phyloP scores from a whole-genome alignment of 2,329 filamentous ascomycete species.

The Ascocoryne sarcoides region DNA sequence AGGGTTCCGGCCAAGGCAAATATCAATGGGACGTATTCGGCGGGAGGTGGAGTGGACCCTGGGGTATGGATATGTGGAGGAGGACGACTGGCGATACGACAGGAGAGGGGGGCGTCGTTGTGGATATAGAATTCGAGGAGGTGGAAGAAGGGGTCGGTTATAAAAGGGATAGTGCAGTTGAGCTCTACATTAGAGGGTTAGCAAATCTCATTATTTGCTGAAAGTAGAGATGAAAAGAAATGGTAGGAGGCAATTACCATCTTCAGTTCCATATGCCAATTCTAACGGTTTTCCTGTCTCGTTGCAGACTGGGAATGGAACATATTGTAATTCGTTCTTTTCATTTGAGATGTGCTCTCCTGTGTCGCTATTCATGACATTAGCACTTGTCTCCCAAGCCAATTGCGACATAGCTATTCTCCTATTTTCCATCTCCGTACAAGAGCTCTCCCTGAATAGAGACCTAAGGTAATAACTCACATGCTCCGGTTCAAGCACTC shows the following conservation, averaged over 20 bases:
- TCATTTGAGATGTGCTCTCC: slow-evolving; percentile 82
- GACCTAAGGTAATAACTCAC: slow-evolving; percentile 38
- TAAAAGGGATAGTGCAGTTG: slow-evolving; percentile 73
- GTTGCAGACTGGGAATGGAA: slow-evolving; percentile 83
- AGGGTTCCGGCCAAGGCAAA: slow-evolving; percentile 85
- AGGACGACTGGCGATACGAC: slow-evolving; percentile 77
- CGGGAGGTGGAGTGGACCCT: slow-evolving; percentile 31
- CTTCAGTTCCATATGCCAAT: slow-evolving; percentile 75
- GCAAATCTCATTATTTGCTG: slow-evolving; percentile 1
- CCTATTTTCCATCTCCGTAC: slow-evolving; percentile 1
- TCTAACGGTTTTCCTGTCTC: slow-evolving; percentile 78
- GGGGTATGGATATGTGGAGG: slow-evolving; percentile 36
- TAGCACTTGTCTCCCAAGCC: background rate
- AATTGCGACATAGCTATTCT: background rate
- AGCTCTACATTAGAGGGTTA: slow-evolving; percentile 53
- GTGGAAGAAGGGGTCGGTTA: slow-evolving; percentile 76
- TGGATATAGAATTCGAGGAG: slow-evolving; percentile 96
- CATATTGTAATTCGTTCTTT: slow-evolving; percentile 78
- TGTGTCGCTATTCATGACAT: slow-evolving; percentile 54
- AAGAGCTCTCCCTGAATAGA: background rate
- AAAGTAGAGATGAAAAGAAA: background rate
- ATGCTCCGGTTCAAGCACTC: slow-evolving; percentile 68
- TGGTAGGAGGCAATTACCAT: slow-evolving; percentile 17
- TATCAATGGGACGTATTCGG: slow-evolving; percentile 66
- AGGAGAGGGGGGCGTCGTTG: slow-evolving; percentile 86